Evolutionary conservation across 2,329 filamentous ascomycete species (phyloP), one percentile per base, ranked within the genome.

Genomic region (Fusarium tjaetaba): DNA sequence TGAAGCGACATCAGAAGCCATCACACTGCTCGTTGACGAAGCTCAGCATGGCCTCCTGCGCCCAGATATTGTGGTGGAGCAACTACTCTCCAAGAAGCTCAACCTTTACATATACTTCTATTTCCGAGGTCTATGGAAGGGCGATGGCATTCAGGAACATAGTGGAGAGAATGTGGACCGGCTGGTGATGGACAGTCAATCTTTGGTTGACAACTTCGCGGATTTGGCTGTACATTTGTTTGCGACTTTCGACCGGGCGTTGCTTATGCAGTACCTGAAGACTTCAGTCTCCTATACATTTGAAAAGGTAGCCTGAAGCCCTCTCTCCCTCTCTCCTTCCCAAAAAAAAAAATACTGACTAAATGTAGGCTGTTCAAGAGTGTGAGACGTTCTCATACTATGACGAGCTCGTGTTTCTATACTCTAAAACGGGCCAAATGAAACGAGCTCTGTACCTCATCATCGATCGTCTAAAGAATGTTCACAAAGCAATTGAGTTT

Each of bases 341-440:
- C 16, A 4, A 20, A 36, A 10, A 10, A 38, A 15, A 6, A 7
- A n/a, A 43, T 55, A 28, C 76, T 77, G 56, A 78, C 53, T 18
- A 32, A 18, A 11, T 8, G 5, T 81, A 88, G 90, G 94, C 84
- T 81, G 93, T 84, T 72, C 89, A 85, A 88, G 90, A 97, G 77
- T 99, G 96, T 79, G 95, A 98, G 81, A 85, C 87, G 20, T 88
- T 90, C 74, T 91, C 92, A 74, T 98, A 93, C 82, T 93, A 97
- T 53, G 93, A 94, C 42, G 96, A 99, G 80, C 89, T 98, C n/a
- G 96, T 99, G 20, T 96, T 96, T 79, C 89, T 99, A 4, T 93
- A 98, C 77, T 97, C 95, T 68, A 98, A 98, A 81, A 98, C 95
- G 0, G 96, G 96, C 0, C 92, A 98, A 81, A 96, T 94, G 76